Evolutionary conservation across 169 alveolate species (phyloP), one percentile per base, ranked within the genome.

Genomic region (Cryptosporidium viatorum): DNA sequence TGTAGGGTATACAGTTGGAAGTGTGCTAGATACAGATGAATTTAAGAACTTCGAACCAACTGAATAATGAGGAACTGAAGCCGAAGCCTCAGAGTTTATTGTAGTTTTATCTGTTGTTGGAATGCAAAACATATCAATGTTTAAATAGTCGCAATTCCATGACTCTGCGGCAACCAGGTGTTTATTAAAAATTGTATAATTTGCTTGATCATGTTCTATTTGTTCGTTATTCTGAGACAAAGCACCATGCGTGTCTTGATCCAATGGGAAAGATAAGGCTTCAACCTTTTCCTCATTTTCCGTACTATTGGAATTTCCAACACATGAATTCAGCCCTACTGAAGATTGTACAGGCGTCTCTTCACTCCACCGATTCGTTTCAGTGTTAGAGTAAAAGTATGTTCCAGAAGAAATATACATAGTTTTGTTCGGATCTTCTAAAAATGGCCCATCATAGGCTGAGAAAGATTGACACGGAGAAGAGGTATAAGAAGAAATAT

Each of bases 401-500:
- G 68, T 16, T 2, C 84, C 68, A 8, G 67, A 35, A 31, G 89
- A 80, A 37, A 41, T 59, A 41, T 52, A 62, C 74, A 80, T 80
- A 23, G 89, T 80, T 41, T 80, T 80, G 68, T 62, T 80, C 21
- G 89, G 89, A 31, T 80, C 89, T 80, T 80, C 89, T 14, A 80
- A 41, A 39, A 80, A 80, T 29, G 89, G 89, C 6, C 89, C 89
- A 62, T 80, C 89, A 45, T 60, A 80, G 21, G 89, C 31, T 23
- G 89, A 14, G 48, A 80, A 80, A 29, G 89, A 80, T 23, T 80
- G 89, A 51, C 89, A 80, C 5, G 89, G 89, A 12, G 89, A 80
- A 0, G 89, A 80, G 3, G 89, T 67, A 39, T 80, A 80, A 31
- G 86, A 74, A 62, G 89, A 80, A 21, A 80, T 60, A 59, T 80